Conservation (phyloP, 225 moss, liverwort and hornwort genomes). For the Bryoerythrophyllum caledonicum region DNA sequence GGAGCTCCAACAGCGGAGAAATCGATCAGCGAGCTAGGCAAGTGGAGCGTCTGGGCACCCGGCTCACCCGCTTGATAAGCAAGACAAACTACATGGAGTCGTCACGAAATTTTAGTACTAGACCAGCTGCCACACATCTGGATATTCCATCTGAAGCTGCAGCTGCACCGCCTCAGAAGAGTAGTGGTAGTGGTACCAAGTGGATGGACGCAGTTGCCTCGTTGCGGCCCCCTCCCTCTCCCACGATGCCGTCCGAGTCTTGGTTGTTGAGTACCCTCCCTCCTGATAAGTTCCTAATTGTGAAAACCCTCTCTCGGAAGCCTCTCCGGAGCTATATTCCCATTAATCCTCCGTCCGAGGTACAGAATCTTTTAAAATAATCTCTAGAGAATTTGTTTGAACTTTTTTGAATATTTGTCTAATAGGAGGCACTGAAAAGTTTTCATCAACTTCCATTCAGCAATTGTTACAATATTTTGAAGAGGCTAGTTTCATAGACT, state of each 20-base stretch:
- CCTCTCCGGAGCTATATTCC: conserved; percentile 38
- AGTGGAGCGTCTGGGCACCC: conserved; percentile 27
- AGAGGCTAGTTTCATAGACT: no score
- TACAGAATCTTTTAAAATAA: not conserved
- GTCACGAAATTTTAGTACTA: not conserved
- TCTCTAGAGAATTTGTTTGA: no score
- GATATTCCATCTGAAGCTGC: not conserved
- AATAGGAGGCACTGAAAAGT: no score
- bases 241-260: conserved; percentile 39
- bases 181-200: not conserved
- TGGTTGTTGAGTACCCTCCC: conserved; percentile 38
- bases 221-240: conserved; percentile 33
- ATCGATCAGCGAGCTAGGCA: conserved; percentile 25
- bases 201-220: conserved; percentile 26
- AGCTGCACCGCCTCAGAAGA: no score
- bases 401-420: no score
- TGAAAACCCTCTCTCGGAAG: conserved; percentile 29
- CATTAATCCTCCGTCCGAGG: conserved; percentile 19
- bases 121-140: no score
- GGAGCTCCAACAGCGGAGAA: conserved; percentile 6
- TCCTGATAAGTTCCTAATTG: conserved; percentile 16
- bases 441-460: no score
- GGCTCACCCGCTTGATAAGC: conserved; percentile 24
- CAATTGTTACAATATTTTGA: no score
- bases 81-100: conserved; percentile 34